Evolutionary conservation across 192 early-diverging fungal species (phyloP).

Genomic region (Coemansia sp.): DNA sequence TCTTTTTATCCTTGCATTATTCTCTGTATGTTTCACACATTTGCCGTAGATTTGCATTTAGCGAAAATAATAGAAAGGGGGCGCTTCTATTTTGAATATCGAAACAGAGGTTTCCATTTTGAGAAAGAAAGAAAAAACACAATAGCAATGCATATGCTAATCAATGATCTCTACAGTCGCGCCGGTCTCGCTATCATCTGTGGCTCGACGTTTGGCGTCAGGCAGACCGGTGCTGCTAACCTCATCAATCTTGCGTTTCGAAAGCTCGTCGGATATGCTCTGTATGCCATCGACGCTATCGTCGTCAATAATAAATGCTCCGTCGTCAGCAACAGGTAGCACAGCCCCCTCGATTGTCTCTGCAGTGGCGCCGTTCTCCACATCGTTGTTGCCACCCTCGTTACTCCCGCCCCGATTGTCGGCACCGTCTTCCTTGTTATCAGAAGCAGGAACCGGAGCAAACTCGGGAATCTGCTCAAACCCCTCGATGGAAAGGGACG

Average conservation of each 20-base stretch:
- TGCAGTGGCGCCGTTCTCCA: not conserved
- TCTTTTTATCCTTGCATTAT: not conserved
- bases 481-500: slow-evolving; percentile 28
- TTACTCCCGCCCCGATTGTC: not conserved
- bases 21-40: not conserved
- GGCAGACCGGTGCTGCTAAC: not conserved
- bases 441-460: slow-evolving; percentile 21
- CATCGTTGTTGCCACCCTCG: not conserved
- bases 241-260: slow-evolving; percentile 29
- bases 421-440: not conserved
- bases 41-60: too few relatives aligned
- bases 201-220: slow-evolving; percentile 24
- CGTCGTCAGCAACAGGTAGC: slow-evolving; percentile 17
- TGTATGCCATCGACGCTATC: not conserved
- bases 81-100: not conserved
- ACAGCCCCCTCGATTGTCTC: slow-evolving; percentile 1
- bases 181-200: slow-evolving; percentile 8
- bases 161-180: not conserved
- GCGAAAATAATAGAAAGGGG: too few relatives aligned
- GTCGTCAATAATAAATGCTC: slow-evolving; percentile 12
- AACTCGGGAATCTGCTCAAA: slow-evolving; percentile 33
- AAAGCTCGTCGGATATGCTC: slow-evolving; percentile 24
- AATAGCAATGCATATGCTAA: not conserved
- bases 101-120: not conserved
- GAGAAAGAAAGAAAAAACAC: not conserved